Base-by-base conservation (phyloP, 2,329 filamentous ascomycete genomes). In the Hypoxylon sp. region DNA sequence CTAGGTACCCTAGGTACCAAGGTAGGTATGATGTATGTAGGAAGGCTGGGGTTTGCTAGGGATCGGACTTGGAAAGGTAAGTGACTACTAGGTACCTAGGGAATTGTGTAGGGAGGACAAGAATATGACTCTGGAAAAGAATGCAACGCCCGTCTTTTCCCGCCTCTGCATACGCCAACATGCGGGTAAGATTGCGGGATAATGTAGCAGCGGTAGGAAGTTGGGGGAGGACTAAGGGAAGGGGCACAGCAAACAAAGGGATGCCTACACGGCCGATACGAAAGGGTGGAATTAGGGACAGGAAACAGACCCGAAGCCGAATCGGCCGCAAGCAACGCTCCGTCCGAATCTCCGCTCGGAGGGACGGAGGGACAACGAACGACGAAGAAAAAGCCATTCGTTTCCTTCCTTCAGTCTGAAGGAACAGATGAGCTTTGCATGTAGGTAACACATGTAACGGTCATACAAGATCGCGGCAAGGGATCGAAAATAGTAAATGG, bases 281-380 rank as follows among this genome's bases (percentile, higher is more conserved):
- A 55, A 13, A 54, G 13, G 13, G 19, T 22, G 19, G 35, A 33
- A 31, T 11, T 17, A 39, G 19, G 31, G n/a, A 59, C 64, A 24
- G 48, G 47, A 19, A 26, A 8, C 64, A 52, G 59, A 67, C 35
- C 64, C 59, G 64, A 63, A 50, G 31, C 59, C 64, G 59, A 54
- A 54, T 39, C 48, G 51, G 52, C 22, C 22, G 24, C 17, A 54
- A 29, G 24, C 53, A 51, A 57, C 11, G 48, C 33, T 57, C 52
- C 60, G 33, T 58, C 53, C 46, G 35, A 57, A 58, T 55, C 57
- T 63, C 64, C 59, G 64, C 53, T 64, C 65, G 65, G 65, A 54
- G 26, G 26, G 54, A 35, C 26, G 29, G n/a, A 58, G 22, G 39
- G 22, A 35, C 47, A 35, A 59, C n/a, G 39, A 17, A 19, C 17